Conservation (phyloP, 2,329 filamentous ascomycete genomes). For the Penicillium sp. region DNA sequence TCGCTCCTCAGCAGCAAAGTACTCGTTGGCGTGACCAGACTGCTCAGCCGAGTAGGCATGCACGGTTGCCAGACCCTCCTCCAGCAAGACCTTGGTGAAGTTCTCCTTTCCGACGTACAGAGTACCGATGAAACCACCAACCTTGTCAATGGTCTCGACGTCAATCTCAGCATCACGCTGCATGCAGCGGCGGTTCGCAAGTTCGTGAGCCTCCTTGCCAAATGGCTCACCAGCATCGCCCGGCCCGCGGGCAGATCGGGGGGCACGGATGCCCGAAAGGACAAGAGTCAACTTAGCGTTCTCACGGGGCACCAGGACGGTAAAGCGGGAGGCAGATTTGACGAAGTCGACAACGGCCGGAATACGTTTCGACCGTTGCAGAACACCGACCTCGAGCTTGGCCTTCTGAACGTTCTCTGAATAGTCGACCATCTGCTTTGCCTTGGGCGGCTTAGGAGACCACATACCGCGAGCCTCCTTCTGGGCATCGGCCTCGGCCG, state of each 20-base stretch:
- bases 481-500: constrained; percentile 66
- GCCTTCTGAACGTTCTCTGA: constrained; percentile 93
- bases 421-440: constrained; percentile 82
- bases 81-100: constrained; percentile 89
- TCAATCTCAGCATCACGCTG: constrained; percentile 97
- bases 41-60: constrained; percentile 96
- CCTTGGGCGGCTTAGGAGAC: constrained; percentile 84
- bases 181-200: constrained; percentile 84
- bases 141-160: constrained; percentile 92
- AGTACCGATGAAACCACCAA: constrained; percentile 94
- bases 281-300: constrained; percentile 95
- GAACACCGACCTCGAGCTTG: constrained; percentile 85
- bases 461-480: constrained; percentile 92
- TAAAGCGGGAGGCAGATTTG: constrained; percentile 95
- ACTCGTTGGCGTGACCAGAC: constrained; percentile 83
- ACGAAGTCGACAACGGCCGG: constrained; percentile 95
- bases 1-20: constrained; percentile 82
- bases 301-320: constrained; percentile 86
- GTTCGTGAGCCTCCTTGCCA: constrained; percentile 90
- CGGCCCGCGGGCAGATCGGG: constrained; percentile 79
- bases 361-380: constrained; percentile 89
- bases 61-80: constrained; percentile 90
- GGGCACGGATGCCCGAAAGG: constrained; percentile 87
- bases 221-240: constrained; percentile 88
- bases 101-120: constrained; percentile 94